A percentile compares a stretch with the other conserved stretches of the same genome.
Evolutionary conservation across 345 rosid genomes (phyloP).

Genomic region (Eucalyptus sp.): DNA sequence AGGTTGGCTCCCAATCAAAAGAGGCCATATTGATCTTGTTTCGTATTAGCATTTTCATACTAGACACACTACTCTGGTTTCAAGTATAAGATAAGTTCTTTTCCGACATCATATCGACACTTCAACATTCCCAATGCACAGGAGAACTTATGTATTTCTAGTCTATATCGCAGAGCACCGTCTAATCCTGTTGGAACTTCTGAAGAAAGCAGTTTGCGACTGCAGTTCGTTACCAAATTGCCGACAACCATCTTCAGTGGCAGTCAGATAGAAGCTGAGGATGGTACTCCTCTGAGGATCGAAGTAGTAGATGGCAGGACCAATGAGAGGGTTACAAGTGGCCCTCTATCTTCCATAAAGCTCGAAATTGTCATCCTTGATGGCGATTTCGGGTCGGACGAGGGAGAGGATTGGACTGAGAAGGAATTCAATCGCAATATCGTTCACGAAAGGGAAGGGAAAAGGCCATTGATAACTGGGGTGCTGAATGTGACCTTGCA

Average conservation of each 20-base stretch:
- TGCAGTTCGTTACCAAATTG: constrained; percentile 3
- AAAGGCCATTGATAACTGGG: constrained; percentile 25
- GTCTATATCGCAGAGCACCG: background rate
- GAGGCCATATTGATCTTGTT: background rate
- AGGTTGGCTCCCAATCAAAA: background rate
- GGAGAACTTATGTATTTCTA: background rate
- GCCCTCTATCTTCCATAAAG: constrained; percentile 17
- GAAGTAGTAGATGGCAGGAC: constrained; percentile 6
- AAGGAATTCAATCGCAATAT: constrained; percentile 7
- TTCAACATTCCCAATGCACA: background rate
- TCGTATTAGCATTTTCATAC: background rate
- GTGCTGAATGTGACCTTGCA: background rate
- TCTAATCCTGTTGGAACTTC: background rate
- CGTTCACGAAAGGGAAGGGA: constrained; percentile 22
- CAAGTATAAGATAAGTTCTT: background rate
- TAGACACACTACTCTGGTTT: background rate
- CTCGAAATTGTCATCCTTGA: constrained; percentile 13
- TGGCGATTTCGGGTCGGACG: constrained; percentile 16
- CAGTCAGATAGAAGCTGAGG: constrained; percentile 7
- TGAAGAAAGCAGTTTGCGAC: constrained; percentile 4
- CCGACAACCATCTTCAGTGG: constrained; percentile 10
- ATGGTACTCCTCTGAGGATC: constrained; percentile 1
- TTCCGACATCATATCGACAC: background rate
- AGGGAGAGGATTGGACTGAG: constrained; percentile 14
- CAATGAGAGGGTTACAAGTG: constrained; percentile 1